Conservation (phyloP, 495 filamentous ascomycete genomes). For the Apodospora peruviana region DNA sequence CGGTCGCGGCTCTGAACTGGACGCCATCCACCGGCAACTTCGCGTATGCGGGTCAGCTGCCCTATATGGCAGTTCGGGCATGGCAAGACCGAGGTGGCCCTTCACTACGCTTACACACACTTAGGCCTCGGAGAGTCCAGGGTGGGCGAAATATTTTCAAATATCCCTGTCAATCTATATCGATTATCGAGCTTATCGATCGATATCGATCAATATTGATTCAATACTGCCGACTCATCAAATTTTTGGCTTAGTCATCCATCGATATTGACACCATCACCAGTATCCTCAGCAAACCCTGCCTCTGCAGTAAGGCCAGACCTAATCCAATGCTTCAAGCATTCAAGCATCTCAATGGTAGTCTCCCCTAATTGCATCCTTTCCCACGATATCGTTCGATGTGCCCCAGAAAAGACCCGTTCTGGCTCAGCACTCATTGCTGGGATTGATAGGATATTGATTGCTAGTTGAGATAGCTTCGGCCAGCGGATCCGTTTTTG, state of each 20-base stretch:
- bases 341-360: conserved; percentile 4
- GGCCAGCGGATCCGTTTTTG: background rate
- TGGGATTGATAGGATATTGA: background rate
- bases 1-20: too few species aligned
- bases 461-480: conserved; percentile 1
- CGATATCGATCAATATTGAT: background rate
- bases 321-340: conserved; percentile 3
- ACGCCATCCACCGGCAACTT: too few species aligned
- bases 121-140: too few species aligned
- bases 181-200: background rate
- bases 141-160: conserved; percentile 1
- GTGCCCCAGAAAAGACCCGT: conserved; percentile 1
- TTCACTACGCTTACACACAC: too few species aligned
- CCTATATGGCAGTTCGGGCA: too few species aligned
- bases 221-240: background rate
- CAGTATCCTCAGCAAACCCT: conserved; percentile 1
- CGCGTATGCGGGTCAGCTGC: too few species aligned
- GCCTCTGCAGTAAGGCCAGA: background rate
- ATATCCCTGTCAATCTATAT: conserved; percentile 5
- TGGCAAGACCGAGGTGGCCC: too few species aligned
- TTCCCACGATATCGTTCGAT: background rate
- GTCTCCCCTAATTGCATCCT: background rate
- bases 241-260: background rate
- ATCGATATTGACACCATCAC: background rate
- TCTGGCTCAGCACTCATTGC: background rate